Conservation (phyloP, 2,329 filamentous ascomycete species). For the Aspergillus pseudoglaucus region DNA sequence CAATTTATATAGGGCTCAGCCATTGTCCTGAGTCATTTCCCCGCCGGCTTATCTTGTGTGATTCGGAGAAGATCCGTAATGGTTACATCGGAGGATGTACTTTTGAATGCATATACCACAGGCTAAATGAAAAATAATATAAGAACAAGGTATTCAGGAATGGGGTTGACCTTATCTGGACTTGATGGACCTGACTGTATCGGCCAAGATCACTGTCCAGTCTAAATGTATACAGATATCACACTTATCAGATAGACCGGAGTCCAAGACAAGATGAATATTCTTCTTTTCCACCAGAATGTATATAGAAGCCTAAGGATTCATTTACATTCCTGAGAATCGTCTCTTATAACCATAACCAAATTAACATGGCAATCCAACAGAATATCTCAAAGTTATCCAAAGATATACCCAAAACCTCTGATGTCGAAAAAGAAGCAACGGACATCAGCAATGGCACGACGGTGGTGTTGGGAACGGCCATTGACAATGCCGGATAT, state of each 20-base stretch:
- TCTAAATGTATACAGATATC: not conserved
- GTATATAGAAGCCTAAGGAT: no score
- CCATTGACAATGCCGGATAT: constrained; percentile 18
- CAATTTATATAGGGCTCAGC: not conserved
- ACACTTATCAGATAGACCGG: not conserved
- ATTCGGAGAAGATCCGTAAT: not conserved
- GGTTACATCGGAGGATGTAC: not conserved
- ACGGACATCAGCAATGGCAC: constrained; percentile 1
- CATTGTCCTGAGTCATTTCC: not conserved
- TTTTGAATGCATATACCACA: not conserved
- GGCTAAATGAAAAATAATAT: no score
- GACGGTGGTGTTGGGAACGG: constrained; percentile 3
- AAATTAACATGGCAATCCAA: not conserved
- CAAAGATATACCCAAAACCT: not conserved
- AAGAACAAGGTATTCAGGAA: not conserved
- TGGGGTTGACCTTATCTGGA: not conserved
- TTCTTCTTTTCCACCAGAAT: no score
- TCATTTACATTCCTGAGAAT: no score
- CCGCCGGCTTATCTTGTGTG: not conserved
- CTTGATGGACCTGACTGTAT: no score
- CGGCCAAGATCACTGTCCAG: not conserved
- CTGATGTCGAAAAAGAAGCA: not conserved
- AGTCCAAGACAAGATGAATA: not conserved
- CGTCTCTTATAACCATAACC: not conserved
- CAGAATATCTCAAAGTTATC: not conserved